Evolutionary conservation across 352 stramenopile species (phyloP).

Genomic region (Paralagenidium karlingii): DNA sequence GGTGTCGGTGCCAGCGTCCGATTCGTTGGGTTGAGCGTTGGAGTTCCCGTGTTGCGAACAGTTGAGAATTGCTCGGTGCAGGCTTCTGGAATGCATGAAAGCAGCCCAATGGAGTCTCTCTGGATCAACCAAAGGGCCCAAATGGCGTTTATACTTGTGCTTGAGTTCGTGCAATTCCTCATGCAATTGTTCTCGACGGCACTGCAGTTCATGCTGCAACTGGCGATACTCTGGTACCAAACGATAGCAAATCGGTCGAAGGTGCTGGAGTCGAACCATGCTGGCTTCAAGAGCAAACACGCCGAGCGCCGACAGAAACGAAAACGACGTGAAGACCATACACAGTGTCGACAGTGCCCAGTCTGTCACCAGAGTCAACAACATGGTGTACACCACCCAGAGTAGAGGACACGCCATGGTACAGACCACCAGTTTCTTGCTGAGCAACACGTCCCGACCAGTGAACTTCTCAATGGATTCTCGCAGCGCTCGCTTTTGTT

Average conservation of each 20-base stretch:
- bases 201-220: conserved; percentile 62
- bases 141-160: conserved; percentile 39
- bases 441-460: conserved; percentile 82
- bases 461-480: conserved; percentile 87
- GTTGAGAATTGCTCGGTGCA: too few species aligned
- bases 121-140: conserved; percentile 55
- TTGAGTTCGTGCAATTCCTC: conserved; percentile 67
- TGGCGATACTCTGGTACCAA: conserved; percentile 67
- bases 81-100: conserved; percentile 46
- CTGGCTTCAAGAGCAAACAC: conserved; percentile 74
- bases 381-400: conserved; percentile 77
- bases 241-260: conserved; percentile 72
- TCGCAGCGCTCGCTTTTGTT: conserved; percentile 73
- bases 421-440: conserved; percentile 90
- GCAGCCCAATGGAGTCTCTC: conserved; percentile 71
- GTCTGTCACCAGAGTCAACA: conserved; percentile 68
- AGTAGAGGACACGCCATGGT: conserved; percentile 83
- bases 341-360: conserved; percentile 80
- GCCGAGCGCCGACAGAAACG: conserved; percentile 80
- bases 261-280: conserved; percentile 80
- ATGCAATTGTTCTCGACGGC: conserved; percentile 46
- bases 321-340: conserved; percentile 66
- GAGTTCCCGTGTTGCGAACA: too few species aligned
- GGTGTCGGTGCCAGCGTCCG: too few species aligned
- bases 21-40: too few species aligned